A percentile compares a stretch with the other conserved stretches of the same genome.
Conservation (phyloP, 2,329 filamentous ascomycete genomes). For the Cladophialophora exuberans region DNA sequence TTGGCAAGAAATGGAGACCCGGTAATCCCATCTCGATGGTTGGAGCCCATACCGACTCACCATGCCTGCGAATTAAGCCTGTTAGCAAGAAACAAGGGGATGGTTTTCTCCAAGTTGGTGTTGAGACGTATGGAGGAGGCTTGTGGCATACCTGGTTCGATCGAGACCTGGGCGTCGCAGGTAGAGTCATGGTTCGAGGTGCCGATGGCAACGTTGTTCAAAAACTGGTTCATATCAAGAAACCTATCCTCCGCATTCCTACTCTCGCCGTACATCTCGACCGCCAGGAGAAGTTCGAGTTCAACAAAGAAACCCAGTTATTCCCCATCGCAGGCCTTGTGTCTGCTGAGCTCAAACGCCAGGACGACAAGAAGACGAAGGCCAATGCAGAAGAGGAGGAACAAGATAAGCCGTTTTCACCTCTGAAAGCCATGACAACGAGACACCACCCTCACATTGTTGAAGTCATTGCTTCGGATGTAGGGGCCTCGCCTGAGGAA, state of each 20-base stretch:
- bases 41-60: conserved; percentile 94
- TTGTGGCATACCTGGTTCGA: conserved; percentile 99
- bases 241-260: conserved; percentile 87
- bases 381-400: conserved; percentile 48
- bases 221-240: conserved; percentile 86
- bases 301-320: conserved; percentile 96
- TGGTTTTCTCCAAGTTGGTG: conserved; percentile 91
- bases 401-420: conserved; percentile 61
- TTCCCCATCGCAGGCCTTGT: conserved; percentile 91
- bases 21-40: conserved; percentile 91
- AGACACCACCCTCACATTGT: conserved; percentile 89
- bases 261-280: conserved; percentile 94
- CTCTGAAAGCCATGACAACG: conserved; percentile 75
- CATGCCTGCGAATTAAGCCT: conserved; percentile 88
- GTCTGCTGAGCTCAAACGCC: conserved; percentile 83
- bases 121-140: conserved; percentile 95
- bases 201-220: conserved; percentile 74
- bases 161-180: conserved; percentile 87
- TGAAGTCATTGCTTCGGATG: conserved; percentile 79
- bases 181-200: conserved; percentile 79
- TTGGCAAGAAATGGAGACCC: conserved; percentile 87
- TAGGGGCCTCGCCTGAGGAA: conserved; percentile 69
- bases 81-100: conserved; percentile 85
- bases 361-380: conserved; percentile 44
- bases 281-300: conserved; percentile 80